Percentiles rank a stretch among this genome's conserved stretches.
These are phyloP conservation scores for Colletotrichum karsti DNA, from an alignment of 2,329 filamentous ascomycete species.

Conservation along the genomic window DNA sequence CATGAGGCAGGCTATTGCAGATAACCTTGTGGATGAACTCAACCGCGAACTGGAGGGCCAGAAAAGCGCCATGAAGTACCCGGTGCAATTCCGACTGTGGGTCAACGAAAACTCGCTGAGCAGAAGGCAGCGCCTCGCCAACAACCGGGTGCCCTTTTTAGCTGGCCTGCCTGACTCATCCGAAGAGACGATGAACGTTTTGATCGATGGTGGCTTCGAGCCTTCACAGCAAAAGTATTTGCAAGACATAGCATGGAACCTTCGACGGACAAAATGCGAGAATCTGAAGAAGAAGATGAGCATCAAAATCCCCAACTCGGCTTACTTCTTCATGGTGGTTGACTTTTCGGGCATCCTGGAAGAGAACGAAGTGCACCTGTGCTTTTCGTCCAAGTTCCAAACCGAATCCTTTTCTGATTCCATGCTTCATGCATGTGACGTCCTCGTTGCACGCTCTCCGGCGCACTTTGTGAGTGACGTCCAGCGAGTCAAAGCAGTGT, in stretches of 20 bases:
- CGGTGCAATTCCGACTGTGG: slow-evolving; percentile 62
- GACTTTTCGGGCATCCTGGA: slow-evolving; percentile 70
- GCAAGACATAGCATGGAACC: slow-evolving; percentile 52
- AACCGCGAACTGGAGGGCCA: slow-evolving; percentile 60
- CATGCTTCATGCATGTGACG: slow-evolving; percentile 63
- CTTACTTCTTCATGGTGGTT: slow-evolving; percentile 72
- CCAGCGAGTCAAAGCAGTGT: slow-evolving; percentile 71
- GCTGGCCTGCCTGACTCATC: slow-evolving; percentile 59
- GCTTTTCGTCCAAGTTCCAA: slow-evolving; percentile 74
- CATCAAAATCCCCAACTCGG: slow-evolving; percentile 68
- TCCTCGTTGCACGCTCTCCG: slow-evolving; percentile 75
- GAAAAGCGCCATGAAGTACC: slow-evolving; percentile 57
- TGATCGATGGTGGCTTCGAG: slow-evolving; percentile 70
- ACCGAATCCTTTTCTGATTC: slow-evolving; percentile 61
- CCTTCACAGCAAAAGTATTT: slow-evolving; percentile 57
- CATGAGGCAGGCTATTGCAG: slow-evolving; percentile 58
- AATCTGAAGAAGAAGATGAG: slow-evolving; percentile 64
- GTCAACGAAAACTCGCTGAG: slow-evolving; percentile 49
- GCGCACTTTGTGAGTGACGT: slow-evolving; percentile 77
- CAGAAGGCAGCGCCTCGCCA: slow-evolving; percentile 46
- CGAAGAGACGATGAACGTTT: slow-evolving; percentile 60
- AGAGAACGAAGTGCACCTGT: slow-evolving; percentile 73
- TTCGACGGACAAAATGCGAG: slow-evolving; percentile 62
- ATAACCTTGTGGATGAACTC: slow-evolving; percentile 59
- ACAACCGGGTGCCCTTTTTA: slow-evolving; percentile 50